A percentile compares a stretch with the other conserved stretches of the same genome.
Conservation (phyloP, 2,329 filamentous ascomycete species). For the Cladosporium sp. region DNA sequence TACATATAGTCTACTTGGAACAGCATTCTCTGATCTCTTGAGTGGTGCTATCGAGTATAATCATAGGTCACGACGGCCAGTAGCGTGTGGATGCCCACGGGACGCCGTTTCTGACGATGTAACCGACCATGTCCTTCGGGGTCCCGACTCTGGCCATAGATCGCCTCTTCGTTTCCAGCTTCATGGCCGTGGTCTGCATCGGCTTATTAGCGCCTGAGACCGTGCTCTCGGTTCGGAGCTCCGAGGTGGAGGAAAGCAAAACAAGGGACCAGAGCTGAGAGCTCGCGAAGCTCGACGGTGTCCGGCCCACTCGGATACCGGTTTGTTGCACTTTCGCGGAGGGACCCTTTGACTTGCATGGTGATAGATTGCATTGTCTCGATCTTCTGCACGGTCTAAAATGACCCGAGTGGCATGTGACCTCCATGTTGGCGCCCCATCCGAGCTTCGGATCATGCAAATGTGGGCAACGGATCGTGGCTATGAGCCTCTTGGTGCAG, state of each 20-base stretch:
- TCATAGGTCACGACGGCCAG: not conserved
- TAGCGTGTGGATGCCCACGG: not conserved
- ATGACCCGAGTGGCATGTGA: no score
- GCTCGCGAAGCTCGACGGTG: no score
- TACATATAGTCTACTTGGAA: no score
- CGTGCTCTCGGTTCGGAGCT: not conserved
- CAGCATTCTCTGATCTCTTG: no score
- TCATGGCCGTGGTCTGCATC: not conserved
- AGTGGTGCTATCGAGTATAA: no score
- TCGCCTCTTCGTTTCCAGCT: not conserved
- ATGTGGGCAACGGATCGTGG: not conserved
- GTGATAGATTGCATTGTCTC: no score
- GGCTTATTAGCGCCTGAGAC: not conserved
- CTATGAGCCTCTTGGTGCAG: not conserved
- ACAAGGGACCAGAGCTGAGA: no score
- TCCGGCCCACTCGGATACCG: no score
- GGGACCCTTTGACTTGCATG: no score
- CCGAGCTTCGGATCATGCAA: not conserved
- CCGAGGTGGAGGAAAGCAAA: not conserved
- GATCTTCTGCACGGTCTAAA: no score
- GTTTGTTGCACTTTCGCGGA: no score
- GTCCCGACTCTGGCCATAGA: not conserved
- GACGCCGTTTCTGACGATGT: not conserved
- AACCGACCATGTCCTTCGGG: not conserved
- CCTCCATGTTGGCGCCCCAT: not conserved